Conservation (phyloP, 257 asterid species). For the Ocimum tenuiflorum region DNA sequence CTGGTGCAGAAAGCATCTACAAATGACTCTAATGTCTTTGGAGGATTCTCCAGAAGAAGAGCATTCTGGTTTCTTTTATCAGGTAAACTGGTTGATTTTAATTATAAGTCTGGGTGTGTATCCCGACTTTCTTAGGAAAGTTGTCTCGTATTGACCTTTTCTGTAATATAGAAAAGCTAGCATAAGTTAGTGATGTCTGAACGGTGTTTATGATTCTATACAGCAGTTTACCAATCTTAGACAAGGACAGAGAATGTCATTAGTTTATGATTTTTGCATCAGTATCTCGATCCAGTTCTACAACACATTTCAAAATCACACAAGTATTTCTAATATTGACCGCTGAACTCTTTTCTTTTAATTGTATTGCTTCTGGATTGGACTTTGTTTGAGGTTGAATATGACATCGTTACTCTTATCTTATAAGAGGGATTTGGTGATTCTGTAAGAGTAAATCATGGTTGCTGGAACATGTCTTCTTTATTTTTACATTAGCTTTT, state of each 20-base stretch:
- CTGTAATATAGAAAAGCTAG: neutral
- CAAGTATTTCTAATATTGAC: neutral
- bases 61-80: conserved; percentile 66
- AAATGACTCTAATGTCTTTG: conserved; percentile 87
- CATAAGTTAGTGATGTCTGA: neutral
- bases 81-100: conserved; percentile 42
- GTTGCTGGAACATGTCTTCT: neutral
- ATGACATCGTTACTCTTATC: neutral
- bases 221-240: neutral
- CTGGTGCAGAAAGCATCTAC: conserved; percentile 89
- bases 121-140: neutral
- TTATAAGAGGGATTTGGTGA: neutral
- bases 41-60: conserved; percentile 93
- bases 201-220: neutral
- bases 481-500: neutral
- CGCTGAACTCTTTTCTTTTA: neutral
- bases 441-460: neutral
- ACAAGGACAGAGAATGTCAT: neutral
- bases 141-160: neutral
- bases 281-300: neutral
- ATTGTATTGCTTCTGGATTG: conserved; percentile 7
- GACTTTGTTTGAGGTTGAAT: neutral
- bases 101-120: conserved; percentile 1
- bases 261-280: neutral
- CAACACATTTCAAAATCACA: neutral